These are phyloP conservation scores for Firmiana major DNA, from an alignment of 345 rosid genomes.

Conservation along the genomic window DNA sequence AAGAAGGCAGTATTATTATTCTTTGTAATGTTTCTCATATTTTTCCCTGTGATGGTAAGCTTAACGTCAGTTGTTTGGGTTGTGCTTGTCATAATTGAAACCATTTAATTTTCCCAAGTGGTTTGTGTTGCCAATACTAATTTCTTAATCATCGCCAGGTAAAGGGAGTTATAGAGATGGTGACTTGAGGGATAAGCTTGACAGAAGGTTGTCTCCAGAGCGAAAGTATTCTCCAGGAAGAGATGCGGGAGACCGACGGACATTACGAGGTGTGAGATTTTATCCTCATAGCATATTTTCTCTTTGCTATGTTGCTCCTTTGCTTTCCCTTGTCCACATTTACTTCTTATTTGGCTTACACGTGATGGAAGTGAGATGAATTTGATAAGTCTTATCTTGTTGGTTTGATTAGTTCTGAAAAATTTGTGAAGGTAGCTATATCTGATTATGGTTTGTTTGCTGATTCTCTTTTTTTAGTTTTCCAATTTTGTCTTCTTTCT, in stretches of 20 bases:
- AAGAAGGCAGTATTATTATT: slow-evolving; percentile 53
- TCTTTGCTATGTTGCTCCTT: neutral
- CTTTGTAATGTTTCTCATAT: slow-evolving; percentile 47
- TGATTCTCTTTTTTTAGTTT: neutral
- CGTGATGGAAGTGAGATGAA: neutral
- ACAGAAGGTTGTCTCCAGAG: slow-evolving; percentile 62
- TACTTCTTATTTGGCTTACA: neutral
- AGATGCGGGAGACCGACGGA: slow-evolving; percentile 39
- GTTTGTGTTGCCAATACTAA: slow-evolving; percentile 27
- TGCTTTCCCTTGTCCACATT: neutral
- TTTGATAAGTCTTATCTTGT: slow-evolving; percentile 1
- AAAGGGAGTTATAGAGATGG: slow-evolving; percentile 48
- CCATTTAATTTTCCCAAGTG: slow-evolving; percentile 9
- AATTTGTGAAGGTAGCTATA: neutral
- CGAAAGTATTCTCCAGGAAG: slow-evolving; percentile 51
- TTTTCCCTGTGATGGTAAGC: slow-evolving; percentile 51
- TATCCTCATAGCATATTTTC: neutral
- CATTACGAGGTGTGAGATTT: slow-evolving; percentile 51
- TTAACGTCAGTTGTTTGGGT: slow-evolving; percentile 27
- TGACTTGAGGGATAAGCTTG: slow-evolving; percentile 86
- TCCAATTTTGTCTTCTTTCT: slow-evolving; percentile 10
- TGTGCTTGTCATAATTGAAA: slow-evolving; percentile 20
- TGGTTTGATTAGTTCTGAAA: neutral
- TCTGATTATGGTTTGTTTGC: too few species aligned
- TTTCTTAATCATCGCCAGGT: slow-evolving; percentile 43